Conservation (phyloP, 129 eudicot genomes). For the Rutidosis leptorrhynchoides region DNA sequence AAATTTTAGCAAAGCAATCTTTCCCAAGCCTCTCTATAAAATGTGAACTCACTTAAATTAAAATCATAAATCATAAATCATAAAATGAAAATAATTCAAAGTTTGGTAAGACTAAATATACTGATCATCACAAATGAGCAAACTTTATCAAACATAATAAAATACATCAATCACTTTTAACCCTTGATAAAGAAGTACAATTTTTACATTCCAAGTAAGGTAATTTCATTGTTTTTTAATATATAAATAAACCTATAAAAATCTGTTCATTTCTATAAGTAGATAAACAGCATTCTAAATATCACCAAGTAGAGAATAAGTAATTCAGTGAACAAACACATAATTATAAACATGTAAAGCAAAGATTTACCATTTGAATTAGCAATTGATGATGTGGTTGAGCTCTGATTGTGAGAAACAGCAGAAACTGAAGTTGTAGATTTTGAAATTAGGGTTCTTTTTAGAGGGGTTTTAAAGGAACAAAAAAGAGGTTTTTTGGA, state of each 20-base stretch:
- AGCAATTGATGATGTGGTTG: conserved; percentile 13
- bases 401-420: conserved; percentile 27
- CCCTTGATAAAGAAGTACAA: too few relatives aligned
- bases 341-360: not conserved
- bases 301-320: not conserved
- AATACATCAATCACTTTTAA: too few relatives aligned
- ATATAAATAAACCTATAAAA: conserved; percentile 3
- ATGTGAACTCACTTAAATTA: conserved; percentile 13
- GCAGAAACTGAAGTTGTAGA: conserved; percentile 35
- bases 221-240: not conserved
- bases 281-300: not conserved
- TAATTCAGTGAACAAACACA: not conserved
- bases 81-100: not conserved
- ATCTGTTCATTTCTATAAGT: not conserved
- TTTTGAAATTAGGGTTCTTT: conserved; percentile 21
- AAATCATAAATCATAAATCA: not conserved
- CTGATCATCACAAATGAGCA: too few relatives aligned
- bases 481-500: conserved; percentile 42
- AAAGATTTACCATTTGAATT: conserved; percentile 37
- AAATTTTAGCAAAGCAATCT: conserved; percentile 62
- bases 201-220: not conserved
- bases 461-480: conserved; percentile 36
- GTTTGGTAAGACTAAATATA: too few relatives aligned
- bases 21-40: conserved; percentile 38
- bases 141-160: too few relatives aligned